Conservation (phyloP, 352 stramenopile genomes). For the Pythium volutum region DNA sequence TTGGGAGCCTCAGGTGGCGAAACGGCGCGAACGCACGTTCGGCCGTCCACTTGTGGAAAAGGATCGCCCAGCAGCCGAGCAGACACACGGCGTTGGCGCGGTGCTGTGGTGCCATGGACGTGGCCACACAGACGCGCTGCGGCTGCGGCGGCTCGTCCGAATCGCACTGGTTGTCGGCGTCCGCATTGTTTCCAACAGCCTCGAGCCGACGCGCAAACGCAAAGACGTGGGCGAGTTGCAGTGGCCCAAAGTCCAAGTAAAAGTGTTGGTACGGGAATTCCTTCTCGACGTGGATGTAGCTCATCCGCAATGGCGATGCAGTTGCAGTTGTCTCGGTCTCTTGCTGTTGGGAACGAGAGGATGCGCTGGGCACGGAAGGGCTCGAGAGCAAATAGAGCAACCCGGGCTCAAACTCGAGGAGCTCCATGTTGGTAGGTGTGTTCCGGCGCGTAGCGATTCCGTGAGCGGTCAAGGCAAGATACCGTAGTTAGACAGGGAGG, state of each 20-base stretch:
- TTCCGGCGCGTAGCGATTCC: too few relatives aligned
- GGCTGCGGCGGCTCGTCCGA: constrained; percentile 3
- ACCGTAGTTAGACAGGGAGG: too few relatives aligned
- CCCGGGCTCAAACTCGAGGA: constrained; percentile 34
- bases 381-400: constrained; percentile 36
- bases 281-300: constrained; percentile 29
- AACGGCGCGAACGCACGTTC: constrained; percentile 67
- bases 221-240: constrained; percentile 91
- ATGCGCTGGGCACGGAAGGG: not conserved
- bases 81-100: constrained; percentile 89
- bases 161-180: constrained; percentile 10
- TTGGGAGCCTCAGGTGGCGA: constrained; percentile 24
- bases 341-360: constrained; percentile 1
- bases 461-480: not conserved
- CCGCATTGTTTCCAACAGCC: constrained; percentile 2
- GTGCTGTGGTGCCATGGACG: constrained; percentile 41
- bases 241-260: constrained; percentile 94
- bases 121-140: constrained; percentile 70
- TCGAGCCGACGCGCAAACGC: constrained; percentile 84
- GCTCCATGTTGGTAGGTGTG: constrained; percentile 12
- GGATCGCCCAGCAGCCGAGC: constrained; percentile 80
- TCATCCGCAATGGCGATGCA: not conserved
- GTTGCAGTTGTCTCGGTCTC: not conserved
- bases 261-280: constrained; percentile 93
- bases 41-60: constrained; percentile 38